phyloP scores from a whole-genome alignment of 2,329 filamentous ascomycete genomes.

The Neofusicoccum sp. region DNA sequence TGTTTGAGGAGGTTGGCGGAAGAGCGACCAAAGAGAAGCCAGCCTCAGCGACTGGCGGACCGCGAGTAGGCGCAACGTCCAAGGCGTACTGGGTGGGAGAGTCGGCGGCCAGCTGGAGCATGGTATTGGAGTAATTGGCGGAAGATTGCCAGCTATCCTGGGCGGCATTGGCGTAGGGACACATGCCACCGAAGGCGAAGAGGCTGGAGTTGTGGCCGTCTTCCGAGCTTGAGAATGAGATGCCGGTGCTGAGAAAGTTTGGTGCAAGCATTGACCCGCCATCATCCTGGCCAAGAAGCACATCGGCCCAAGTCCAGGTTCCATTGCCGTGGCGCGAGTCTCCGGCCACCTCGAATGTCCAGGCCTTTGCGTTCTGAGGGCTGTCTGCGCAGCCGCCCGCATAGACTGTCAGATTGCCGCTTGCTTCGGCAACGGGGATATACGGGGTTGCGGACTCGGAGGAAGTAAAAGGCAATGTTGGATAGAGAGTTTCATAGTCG shows the following conservation, averaged over 20 bases:
- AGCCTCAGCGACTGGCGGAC: conserved; percentile 74
- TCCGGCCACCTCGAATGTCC: conserved; percentile 60
- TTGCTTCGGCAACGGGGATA: conserved; percentile 63
- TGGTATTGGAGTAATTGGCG: conserved; percentile 76
- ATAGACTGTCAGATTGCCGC: conserved; percentile 71
- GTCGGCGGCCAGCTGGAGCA: conserved; percentile 60
- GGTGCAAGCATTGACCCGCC: conserved; percentile 42
- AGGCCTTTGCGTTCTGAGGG: conserved; percentile 56
- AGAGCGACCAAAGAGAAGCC: conserved; percentile 81
- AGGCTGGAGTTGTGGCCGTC: conserved; percentile 55
- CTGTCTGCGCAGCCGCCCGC: conserved; percentile 67
- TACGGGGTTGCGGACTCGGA: conserved; percentile 57
- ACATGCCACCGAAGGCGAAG: conserved; percentile 91
- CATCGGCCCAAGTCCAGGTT: conserved; percentile 53
- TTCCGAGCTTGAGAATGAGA: conserved; percentile 66
- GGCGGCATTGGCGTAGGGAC: conserved; percentile 50
- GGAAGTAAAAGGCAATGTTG: conserved; percentile 62
- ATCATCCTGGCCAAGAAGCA: conserved; percentile 36
- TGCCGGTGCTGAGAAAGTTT: conserved; percentile 58
- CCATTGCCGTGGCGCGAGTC: conserved; percentile 48
- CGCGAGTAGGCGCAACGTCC: conserved; percentile 51
- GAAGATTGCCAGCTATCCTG: conserved; percentile 61
- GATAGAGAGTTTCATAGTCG: conserved; percentile 50
- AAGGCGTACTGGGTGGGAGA: conserved; percentile 46
- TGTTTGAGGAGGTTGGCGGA: conserved; percentile 66